Evolutionary conservation across 1,284 basidiomycete genomes (phyloP).

Genomic region (Irpex sp.): DNA sequence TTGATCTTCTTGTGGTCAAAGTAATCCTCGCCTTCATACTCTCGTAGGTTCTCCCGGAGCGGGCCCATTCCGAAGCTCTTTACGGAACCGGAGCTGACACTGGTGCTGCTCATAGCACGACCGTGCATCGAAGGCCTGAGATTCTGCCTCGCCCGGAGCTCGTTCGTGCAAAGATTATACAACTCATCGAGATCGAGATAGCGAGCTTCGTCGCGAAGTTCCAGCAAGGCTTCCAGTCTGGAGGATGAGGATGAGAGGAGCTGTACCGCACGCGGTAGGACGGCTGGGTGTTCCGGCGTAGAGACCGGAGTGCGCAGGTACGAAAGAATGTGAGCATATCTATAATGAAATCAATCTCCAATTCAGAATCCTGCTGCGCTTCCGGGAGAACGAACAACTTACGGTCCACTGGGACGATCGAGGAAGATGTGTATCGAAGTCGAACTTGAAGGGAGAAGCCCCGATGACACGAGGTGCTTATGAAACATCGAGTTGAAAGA

Average conservation of each 20-base stretch:
- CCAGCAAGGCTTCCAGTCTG: conserved; percentile 61
- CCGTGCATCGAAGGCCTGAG: conserved; percentile 7
- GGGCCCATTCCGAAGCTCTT: conserved; percentile 8
- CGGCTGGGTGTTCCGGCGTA: conserved; percentile 27
- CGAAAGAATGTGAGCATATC: conserved; percentile 17
- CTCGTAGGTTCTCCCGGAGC: conserved; percentile 5
- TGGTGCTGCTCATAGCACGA: conserved; percentile 6
- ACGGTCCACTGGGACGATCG: conserved; percentile 77
- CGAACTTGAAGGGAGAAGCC: conserved; percentile 43
- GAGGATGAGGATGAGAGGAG: conserved; percentile 42
- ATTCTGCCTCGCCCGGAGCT: conserved; percentile 47
- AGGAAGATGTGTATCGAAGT: conserved; percentile 67
- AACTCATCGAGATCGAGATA: conserved; percentile 66
- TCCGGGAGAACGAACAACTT: conserved; percentile 32
- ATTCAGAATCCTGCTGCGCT: neutral
- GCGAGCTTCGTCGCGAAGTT: conserved; percentile 70
- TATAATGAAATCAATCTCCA: neutral
- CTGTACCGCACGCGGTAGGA: conserved; percentile 57
- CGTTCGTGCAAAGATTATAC: conserved; percentile 59
- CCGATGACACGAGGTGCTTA: conserved; percentile 57
- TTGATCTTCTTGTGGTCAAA: conserved; percentile 1
- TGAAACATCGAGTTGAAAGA: conserved; percentile 48
- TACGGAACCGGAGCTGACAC: conserved; percentile 5
- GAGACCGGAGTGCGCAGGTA: conserved; percentile 23
- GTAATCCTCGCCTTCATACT: neutral